A percentile compares a stretch with the other conserved stretches of the same genome.
Evolutionary conservation across 371 early-diverging fungal genomes (phyloP).

Genomic region (Cokeromyces recurvatus): DNA sequence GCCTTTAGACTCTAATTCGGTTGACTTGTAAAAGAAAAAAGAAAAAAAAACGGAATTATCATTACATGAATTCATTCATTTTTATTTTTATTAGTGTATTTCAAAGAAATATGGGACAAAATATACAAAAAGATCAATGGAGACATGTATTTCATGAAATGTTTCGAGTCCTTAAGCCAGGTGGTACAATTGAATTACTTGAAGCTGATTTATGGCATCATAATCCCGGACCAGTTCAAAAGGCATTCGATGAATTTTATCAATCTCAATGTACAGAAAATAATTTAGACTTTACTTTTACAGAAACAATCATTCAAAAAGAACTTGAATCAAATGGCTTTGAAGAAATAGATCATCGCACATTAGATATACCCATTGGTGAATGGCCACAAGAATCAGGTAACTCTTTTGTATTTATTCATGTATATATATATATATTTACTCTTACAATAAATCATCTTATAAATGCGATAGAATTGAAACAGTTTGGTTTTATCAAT

Average conservation of each 20-base stretch:
- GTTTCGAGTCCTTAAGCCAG: constrained; percentile 36
- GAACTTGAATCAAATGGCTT: constrained; percentile 23
- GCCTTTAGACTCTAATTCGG: constrained; percentile 31
- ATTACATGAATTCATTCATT: too few relatives aligned
- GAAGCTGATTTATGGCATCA: constrained; percentile 43
- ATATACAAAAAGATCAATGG: constrained; percentile 36
- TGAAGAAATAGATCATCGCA: constrained; percentile 21
- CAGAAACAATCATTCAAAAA: constrained; percentile 13
- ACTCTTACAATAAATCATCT: too few relatives aligned
- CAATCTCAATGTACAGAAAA: constrained; percentile 27
- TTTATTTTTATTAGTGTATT: constrained; percentile 28
- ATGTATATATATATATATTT: background rate
- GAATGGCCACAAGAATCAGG: constrained; percentile 45
- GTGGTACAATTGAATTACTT: constrained; percentile 39
- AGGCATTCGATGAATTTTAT: constrained; percentile 39
- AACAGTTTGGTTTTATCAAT: constrained; percentile 50
- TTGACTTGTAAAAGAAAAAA: constrained; percentile 31
- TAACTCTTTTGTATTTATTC: constrained; percentile 8
- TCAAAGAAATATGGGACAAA: constrained; percentile 37
- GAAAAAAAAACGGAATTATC: background rate
- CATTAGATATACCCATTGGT: constrained; percentile 41
- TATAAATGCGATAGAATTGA: constrained; percentile 45
- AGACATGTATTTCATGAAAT: constrained; percentile 29
- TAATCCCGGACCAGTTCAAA: constrained; percentile 44
- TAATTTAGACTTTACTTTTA: constrained; percentile 32